Evolutionary conservation across 2,329 filamentous ascomycete genomes (phyloP).

Genomic region (Pseudogymnoascus pannorum): DNA sequence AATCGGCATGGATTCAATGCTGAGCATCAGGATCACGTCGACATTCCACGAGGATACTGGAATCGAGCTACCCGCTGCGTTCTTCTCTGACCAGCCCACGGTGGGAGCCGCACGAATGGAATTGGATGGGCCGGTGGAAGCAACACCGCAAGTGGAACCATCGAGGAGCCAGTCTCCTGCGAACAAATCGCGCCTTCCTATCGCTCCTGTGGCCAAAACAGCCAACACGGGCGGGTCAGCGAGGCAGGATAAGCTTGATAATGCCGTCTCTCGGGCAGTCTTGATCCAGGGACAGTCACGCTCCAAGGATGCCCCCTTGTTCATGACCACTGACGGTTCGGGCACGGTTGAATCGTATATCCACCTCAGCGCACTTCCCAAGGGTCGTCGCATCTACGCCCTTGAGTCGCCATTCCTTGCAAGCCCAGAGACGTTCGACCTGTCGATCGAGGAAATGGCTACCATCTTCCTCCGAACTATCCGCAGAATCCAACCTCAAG

Average conservation of each 20-base stretch:
- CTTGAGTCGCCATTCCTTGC: background rate
- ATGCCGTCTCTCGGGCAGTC: background rate
- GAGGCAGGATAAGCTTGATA: background rate
- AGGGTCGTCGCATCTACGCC: background rate
- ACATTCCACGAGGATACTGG: conserved; percentile 11
- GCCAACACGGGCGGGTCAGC: background rate
- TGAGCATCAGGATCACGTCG: conserved; percentile 13
- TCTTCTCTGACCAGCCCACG: conserved; percentile 8
- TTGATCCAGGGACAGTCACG: background rate
- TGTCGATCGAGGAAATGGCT: background rate
- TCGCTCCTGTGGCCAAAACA: background rate
- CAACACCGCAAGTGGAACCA: background rate
- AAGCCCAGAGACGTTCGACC: background rate
- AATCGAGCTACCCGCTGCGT: conserved; percentile 1
- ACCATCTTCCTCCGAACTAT: conserved; percentile 18
- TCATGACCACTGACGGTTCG: background rate
- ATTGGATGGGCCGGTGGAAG: background rate
- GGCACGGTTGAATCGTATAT: background rate
- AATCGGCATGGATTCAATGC: conserved; percentile 15
- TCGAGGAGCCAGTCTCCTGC: background rate
- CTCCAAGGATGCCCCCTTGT: background rate
- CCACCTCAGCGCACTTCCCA: background rate
- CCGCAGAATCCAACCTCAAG: conserved; percentile 26
- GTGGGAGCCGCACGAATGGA: background rate
- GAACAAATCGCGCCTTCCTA: background rate